Conservation (phyloP, 2,329 filamentous ascomycete genomes). For the Gnomoniopsis sp. region DNA sequence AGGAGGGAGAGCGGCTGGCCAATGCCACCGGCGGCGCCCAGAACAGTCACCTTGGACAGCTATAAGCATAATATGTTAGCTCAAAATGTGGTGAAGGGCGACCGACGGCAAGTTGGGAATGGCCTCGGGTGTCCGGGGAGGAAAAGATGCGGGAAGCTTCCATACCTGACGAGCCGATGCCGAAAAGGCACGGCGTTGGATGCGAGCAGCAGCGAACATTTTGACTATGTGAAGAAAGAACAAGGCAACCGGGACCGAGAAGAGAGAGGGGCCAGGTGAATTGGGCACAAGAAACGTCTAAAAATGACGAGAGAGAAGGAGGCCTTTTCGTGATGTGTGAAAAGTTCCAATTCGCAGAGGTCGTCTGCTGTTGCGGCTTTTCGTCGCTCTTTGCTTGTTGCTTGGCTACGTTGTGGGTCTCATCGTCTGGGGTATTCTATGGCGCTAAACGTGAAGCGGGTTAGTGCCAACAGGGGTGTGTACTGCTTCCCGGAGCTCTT, state of each 20-base stretch:
- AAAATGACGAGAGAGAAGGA: not conserved
- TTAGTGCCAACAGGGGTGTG: not conserved
- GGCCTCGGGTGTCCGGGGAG: not conserved
- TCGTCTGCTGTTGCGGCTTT: not conserved
- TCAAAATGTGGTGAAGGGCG: constrained; percentile 2
- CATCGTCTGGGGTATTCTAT: not conserved
- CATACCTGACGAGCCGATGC: constrained; percentile 71
- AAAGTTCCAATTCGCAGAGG: not conserved
- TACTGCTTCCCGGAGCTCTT: not conserved
- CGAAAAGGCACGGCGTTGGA: constrained; percentile 79
- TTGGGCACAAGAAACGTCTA: too few species aligned
- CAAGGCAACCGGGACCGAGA: constrained; percentile 6
- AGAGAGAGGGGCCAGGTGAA: too few species aligned
- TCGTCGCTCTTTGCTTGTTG: not conserved
- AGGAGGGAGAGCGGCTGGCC: constrained; percentile 96
- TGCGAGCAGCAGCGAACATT: constrained; percentile 72
- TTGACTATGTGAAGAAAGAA: constrained; percentile 30
- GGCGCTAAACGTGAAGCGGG: not conserved
- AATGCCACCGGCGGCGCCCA: constrained; percentile 96
- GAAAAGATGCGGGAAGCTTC: constrained; percentile 1
- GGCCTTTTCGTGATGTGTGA: not conserved
- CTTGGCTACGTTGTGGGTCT: not conserved
- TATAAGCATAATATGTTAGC: constrained; percentile 36
- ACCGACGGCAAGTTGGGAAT: constrained; percentile 16
- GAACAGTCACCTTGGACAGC: constrained; percentile 96